Evolutionary conservation across 78 protist genomes (phyloP), one percentile per base, ranked within the genome.

Genomic region (Protostelium mycophagum): DNA sequence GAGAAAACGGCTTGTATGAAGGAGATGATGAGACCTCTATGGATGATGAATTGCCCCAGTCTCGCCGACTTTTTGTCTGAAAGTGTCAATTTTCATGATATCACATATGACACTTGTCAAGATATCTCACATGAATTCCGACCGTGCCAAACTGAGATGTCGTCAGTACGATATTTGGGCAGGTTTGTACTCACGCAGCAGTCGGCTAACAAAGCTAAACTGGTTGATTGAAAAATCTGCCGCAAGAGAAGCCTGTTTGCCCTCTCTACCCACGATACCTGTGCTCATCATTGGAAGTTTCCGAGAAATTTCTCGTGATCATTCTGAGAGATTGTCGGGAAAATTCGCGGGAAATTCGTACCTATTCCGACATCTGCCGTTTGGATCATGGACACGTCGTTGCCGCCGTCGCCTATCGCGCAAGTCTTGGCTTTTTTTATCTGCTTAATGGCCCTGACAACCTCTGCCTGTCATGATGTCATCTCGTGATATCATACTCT

Each of bases 361-460:
- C n/a, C n/a, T 34, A 98, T 86, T 88, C 99, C 99, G 28, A 98
- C 98, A 85, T 99, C 97, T 34, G 99, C 99, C 1, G 98, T 98
- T 73, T 91, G 98, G 85, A 99, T 98, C 99, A 99, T 99, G 38
- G 93, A 83, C 35, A 98, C 99, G 88, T 99, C 99, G 85, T 99
- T 99, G 51, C 99, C 99, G 37, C 99, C 99, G 86, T 99, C 99
- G 51, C 99, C 99, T 35, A 98, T 97, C 36, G 99, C 97, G 38
- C 96, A 91, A 0, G 97, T 95, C 38, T 90, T 31, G 88, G 83
- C 88, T 28, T 87, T 90, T 23, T 92, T 90, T 88, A 93, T 88
- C n/a, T 95, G 86, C 87, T 88, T 92, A 83, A 97, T 88, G 0
- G 95, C 35, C n/a, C 91, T 29, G 28, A 96, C 98, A 38, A 97